Conservation (phyloP, 441 rosid species). For the Aquilaria agallochum region DNA sequence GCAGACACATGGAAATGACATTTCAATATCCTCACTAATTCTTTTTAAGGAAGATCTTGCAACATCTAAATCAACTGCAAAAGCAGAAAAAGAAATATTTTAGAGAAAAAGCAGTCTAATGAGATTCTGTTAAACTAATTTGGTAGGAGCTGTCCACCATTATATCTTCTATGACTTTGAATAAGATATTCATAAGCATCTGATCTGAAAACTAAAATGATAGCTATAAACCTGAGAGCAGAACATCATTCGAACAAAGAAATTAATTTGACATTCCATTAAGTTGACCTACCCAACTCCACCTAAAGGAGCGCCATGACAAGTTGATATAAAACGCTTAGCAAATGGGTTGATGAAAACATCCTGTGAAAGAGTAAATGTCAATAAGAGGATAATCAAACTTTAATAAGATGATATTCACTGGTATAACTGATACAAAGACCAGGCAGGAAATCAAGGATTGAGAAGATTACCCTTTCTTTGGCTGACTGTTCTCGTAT, state of each 20-base stretch:
- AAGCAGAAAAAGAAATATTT: not conserved
- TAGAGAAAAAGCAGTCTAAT: no score
- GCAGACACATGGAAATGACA: no score
- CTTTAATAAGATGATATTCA: not conserved
- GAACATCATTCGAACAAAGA: no score
- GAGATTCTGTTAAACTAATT: no score
- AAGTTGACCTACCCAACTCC: slow-evolving; percentile 66
- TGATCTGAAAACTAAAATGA: no score
- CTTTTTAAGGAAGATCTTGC: no score
- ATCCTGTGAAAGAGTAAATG: slow-evolving; percentile 31
- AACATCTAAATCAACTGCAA: not conserved
- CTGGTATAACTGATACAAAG: not conserved
- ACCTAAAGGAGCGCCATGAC: slow-evolving; percentile 82
- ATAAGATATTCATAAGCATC: no score
- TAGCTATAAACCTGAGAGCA: no score
- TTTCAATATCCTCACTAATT: no score
- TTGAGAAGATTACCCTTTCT: slow-evolving; percentile 49
- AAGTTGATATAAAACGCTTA: slow-evolving; percentile 49
- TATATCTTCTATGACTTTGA: no score
- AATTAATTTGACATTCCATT: no score
- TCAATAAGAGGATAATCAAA: slow-evolving; percentile 2
- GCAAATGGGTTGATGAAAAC: slow-evolving; percentile 57
- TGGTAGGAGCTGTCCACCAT: no score
- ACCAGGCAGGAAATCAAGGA: not conserved
- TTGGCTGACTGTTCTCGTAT: slow-evolving; percentile 53